A percentile compares a stretch with the other conserved stretches of the same genome.
These are phyloP conservation scores for Penicillium manginii DNA, from an alignment of 495 filamentous ascomycete genomes.

Conservation along the genomic window DNA sequence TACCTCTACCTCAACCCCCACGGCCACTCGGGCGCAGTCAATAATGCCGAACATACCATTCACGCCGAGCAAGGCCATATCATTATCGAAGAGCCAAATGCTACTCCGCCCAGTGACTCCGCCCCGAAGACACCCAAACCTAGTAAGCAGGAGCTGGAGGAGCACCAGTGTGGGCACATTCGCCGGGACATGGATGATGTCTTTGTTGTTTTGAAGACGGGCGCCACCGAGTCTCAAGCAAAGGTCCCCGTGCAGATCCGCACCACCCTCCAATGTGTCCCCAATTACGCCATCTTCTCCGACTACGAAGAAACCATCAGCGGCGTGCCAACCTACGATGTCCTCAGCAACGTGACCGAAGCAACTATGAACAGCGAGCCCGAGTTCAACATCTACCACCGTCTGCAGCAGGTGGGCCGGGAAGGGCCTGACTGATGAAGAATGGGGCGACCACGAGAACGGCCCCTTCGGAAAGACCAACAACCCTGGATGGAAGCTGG, in stretches of 20 bases:
- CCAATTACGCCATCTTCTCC: constrained; percentile 50
- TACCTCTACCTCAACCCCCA: constrained; percentile 21
- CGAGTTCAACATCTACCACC: constrained; percentile 48
- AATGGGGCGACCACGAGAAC: constrained; percentile 37
- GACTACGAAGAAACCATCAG: constrained; percentile 49
- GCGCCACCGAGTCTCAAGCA: constrained; percentile 42
- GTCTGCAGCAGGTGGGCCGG: constrained; percentile 41
- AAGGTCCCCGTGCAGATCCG: constrained; percentile 45
- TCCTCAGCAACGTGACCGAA: constrained; percentile 43
- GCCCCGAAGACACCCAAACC: neutral
- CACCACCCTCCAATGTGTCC: constrained; percentile 45
- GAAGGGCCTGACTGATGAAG: constrained; percentile 37
- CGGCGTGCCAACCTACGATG: constrained; percentile 43
- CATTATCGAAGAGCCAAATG: constrained; percentile 12
- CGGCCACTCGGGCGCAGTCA: constrained; percentile 9
- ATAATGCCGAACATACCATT: constrained; percentile 10
- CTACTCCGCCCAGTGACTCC: neutral
- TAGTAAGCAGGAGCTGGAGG: neutral
- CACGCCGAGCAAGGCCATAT: constrained; percentile 13
- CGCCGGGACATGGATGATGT: constrained; percentile 37
- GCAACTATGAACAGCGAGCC: constrained; percentile 36
- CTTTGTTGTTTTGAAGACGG: constrained; percentile 48
- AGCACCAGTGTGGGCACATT: constrained; percentile 25
- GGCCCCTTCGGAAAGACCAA: constrained; percentile 39
- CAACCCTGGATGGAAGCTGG: constrained; percentile 60